Evolutionary conservation across 1,284 basidiomycete species (phyloP), one percentile per base, ranked within the genome.

Genomic region (Ceratobasidium sp.): DNA sequence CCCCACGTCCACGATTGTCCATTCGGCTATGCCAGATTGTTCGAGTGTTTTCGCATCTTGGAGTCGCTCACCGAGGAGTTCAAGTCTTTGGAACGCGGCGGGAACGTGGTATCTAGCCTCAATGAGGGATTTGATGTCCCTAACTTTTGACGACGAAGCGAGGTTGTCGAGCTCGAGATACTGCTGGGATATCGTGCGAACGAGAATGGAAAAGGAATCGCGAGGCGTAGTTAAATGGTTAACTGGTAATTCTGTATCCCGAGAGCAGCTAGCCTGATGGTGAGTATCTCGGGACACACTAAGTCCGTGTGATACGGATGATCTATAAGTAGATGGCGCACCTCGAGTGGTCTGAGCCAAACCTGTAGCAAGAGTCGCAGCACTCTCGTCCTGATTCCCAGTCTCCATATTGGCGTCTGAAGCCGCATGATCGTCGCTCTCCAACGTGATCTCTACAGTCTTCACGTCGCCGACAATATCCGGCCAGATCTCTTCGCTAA

Each of bases 401-500:
- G 38, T 38, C 8, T 8, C 38, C 38, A 38, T 8, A 38, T 38
- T 8, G 38, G 38, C 38, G 38, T 38, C 38, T 3, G 38, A 38
- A 38, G 38, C 38, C 8, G 38, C 38, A 38, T 8, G 38, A 38
- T 38, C 38, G 8, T 38, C 38, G 8, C 8, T 38, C 18, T 65
- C 62, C 20, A 65, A 23, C 3, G 20, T 48, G 44, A 65, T 46
- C 10, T 65, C 44, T 14, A 44, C 41, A 16, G 2, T 48, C 41
- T 41, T 65, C 35, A 65, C 62, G 7, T 23, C 18, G 35, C n/a
- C 38, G n/a, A 44, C 41, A 5, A 65, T 8, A 12, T 65, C 62
- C 20, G 62, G 41, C 62, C 62, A 65, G 62, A 48, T 48, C 14
- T 65, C 41, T 38, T 65, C 60, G 35, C 60, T 44, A 64, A 64